Conservation (phyloP, 179 eudicot genomes). For the Silene vulgaris region DNA sequence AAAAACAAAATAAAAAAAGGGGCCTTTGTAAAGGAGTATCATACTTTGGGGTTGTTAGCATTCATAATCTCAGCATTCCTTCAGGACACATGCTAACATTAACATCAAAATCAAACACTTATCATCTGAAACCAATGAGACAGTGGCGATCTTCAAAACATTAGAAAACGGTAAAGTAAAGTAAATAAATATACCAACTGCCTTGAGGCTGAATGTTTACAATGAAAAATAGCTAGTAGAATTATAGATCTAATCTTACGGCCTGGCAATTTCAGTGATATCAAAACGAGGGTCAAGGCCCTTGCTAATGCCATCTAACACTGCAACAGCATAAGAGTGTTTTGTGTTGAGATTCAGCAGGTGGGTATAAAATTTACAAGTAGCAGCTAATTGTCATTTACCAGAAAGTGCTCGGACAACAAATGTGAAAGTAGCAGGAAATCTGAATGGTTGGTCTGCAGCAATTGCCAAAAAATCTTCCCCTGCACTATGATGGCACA, state of each 20-base stretch:
- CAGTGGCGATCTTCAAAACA: too few relatives aligned
- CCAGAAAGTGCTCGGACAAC: slow-evolving; percentile 99
- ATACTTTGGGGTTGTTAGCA: too few relatives aligned
- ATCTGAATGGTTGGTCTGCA: slow-evolving; percentile 94
- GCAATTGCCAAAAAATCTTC: slow-evolving; percentile 90
- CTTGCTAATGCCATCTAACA: slow-evolving; percentile 96
- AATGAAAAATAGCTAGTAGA: background rate
- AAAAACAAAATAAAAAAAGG: too few relatives aligned
- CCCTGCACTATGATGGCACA: slow-evolving; percentile 47
- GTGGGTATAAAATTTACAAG: slow-evolving; percentile 11
- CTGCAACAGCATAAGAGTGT: slow-evolving; percentile 36
- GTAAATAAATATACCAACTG: background rate
- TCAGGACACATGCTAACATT: too few relatives aligned
- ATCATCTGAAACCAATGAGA: too few relatives aligned
- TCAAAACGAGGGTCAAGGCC: slow-evolving; percentile 99
- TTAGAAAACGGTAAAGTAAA: background rate
- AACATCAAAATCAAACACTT: too few relatives aligned
- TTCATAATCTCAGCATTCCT: too few relatives aligned
- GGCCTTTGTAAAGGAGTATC: too few relatives aligned
- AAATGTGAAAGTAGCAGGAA: slow-evolving; percentile 97
- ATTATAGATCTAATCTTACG: slow-evolving; percentile 48
- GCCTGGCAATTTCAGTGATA: slow-evolving; percentile 94
- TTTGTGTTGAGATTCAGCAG: slow-evolving; percentile 14
- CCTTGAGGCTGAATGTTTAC: background rate
- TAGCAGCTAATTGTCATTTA: slow-evolving; percentile 22